A percentile compares a stretch with the other conserved stretches of the same genome.
Evolutionary conservation across 345 rosid genomes (phyloP).

Genomic region (Populus davidiana): DNA sequence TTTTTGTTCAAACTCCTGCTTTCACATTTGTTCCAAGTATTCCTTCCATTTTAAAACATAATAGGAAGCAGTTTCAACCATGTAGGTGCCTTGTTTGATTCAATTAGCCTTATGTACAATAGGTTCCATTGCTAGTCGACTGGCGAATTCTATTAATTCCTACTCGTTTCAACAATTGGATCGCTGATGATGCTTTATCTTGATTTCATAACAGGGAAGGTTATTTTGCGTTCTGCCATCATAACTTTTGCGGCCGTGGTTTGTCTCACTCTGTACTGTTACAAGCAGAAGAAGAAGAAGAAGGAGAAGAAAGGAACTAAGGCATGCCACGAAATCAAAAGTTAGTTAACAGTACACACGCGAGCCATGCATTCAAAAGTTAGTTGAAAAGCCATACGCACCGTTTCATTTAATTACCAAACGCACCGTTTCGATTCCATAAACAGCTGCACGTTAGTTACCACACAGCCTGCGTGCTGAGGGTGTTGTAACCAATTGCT

Average conservation of each 20-base stretch:
- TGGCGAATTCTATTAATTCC: neutral
- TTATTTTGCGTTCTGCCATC: slow-evolving; percentile 59
- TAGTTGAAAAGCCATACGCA: too few relatives aligned
- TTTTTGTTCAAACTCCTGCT: neutral
- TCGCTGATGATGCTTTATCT: neutral
- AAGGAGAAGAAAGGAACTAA: too few relatives aligned
- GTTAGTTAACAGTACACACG: too few relatives aligned
- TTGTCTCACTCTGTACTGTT: slow-evolving; percentile 57
- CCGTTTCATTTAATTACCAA: too few relatives aligned
- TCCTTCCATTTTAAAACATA: neutral
- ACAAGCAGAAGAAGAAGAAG: too few relatives aligned
- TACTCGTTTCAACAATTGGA: neutral
- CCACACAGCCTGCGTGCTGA: too few relatives aligned
- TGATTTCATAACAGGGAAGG: slow-evolving; percentile 45
- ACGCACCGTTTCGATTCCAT: too few relatives aligned
- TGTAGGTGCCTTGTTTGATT: neutral
- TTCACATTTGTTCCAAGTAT: neutral
- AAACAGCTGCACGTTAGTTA: too few relatives aligned
- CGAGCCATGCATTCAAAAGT: too few relatives aligned
- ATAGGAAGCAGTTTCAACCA: neutral
- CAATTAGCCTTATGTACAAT: neutral
- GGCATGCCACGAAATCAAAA: too few relatives aligned
- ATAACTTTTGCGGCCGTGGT: slow-evolving; percentile 54
- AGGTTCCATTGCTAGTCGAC: neutral
- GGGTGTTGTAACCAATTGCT: too few relatives aligned